Conservation (phyloP, 306 rosid species). For the Pyrus communis region DNA sequence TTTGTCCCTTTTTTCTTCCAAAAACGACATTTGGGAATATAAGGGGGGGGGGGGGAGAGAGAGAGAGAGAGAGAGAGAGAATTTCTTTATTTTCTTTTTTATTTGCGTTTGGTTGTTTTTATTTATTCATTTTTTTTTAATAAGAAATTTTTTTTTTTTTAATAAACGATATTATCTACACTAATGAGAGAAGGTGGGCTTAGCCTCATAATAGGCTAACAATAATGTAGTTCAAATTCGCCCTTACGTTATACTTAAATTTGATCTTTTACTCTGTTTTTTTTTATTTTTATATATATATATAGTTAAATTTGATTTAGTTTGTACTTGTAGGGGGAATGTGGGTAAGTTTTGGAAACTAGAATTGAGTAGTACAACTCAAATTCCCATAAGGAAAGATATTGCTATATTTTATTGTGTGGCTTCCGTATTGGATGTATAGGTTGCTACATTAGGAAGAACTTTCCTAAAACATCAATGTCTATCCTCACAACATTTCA, state of each 20-base stretch:
- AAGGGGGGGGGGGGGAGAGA: not conserved
- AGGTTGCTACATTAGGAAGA: not conserved
- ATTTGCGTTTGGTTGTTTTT: not conserved
- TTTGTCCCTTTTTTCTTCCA: conserved; percentile 5
- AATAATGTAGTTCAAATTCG: no score
- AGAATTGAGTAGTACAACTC: not conserved
- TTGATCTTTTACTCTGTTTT: no score
- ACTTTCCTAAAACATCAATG: not conserved
- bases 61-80: not conserved
- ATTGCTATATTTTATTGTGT: not conserved
- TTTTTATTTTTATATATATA: no score
- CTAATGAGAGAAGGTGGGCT: accelerated
- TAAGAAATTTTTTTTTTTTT: not conserved
- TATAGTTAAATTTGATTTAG: not conserved
- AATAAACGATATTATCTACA: no score
- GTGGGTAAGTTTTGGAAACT: not conserved
- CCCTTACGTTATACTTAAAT: no score
- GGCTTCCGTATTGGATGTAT: not conserved
- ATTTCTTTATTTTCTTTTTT: not conserved
- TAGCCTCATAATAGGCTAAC: accelerated
- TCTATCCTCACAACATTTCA: not conserved
- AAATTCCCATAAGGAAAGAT: not conserved
- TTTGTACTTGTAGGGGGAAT: not conserved
- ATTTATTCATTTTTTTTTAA: no score
- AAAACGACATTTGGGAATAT: conserved; percentile 1